phyloP scores from a whole-genome alignment of 371 early-diverging fungal genomes.

The Mucor sp. region DNA sequence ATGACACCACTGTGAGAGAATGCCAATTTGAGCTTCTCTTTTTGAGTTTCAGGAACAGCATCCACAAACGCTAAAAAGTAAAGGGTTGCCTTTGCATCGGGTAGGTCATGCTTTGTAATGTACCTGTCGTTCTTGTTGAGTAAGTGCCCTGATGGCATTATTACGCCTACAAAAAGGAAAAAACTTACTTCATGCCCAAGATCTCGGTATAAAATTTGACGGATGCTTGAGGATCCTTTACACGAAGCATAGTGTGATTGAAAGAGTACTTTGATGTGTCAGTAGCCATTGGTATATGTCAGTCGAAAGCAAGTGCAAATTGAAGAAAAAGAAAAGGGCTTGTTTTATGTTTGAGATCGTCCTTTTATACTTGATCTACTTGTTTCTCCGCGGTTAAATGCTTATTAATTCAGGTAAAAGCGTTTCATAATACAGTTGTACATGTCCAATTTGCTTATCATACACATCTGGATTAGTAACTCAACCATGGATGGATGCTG shows the following conservation, averaged over 20 bases:
- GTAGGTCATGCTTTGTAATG: constrained; percentile 57
- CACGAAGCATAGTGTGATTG: constrained; percentile 86
- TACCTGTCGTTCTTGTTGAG: constrained; percentile 36
- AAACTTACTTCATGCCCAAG: constrained; percentile 84
- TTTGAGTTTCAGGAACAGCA: constrained; percentile 47
- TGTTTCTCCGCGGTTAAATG: neutral
- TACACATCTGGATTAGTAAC: no score
- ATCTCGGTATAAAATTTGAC: constrained; percentile 75
- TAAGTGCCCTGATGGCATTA: no score
- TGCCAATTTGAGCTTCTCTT: constrained; percentile 53
- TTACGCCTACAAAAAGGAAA: no score
- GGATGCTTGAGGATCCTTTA: constrained; percentile 79
- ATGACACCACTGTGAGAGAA: constrained; percentile 75
- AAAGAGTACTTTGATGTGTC: constrained; percentile 44
- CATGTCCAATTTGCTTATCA: no score
- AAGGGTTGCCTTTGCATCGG: constrained; percentile 72
- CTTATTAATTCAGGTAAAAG: neutral
- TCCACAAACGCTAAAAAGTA: constrained; percentile 75
- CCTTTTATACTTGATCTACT: neutral
- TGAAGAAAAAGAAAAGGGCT: neutral
- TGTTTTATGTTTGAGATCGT: neutral
- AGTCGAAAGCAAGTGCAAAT: neutral
- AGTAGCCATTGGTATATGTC: constrained; percentile 25
- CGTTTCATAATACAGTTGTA: no score
- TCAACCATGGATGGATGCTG: no score